Evolutionary conservation across 169 alveolate genomes (phyloP), one percentile per base, ranked within the genome.

Genomic region (Plasmodium knowlesi): DNA sequence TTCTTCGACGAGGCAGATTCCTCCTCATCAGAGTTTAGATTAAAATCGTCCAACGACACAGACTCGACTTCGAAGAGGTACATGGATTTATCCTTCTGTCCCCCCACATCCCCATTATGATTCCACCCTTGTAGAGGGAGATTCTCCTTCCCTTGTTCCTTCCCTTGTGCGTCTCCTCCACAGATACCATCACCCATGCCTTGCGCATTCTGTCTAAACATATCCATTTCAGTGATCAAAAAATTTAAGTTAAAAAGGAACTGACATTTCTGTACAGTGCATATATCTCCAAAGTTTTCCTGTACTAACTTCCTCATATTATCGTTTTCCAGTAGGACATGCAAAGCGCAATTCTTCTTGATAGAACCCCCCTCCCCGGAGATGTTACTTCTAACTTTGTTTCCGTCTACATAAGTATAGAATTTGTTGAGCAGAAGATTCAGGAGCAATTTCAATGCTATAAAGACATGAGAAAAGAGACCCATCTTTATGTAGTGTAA

Each of bases 31-130:
- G 95, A 91, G 61, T 91, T 46, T 22, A 91, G 74, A 72, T 91
- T 91, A 81, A 91, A 91, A 71, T 91, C 95, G 41, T 91, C 95
- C 32, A 91, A 25, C 12, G 92, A 81, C 16, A 91, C 80, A 0
- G 82, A 43, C 25, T 82, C 92, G 10, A 71, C 84, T 30, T 91
- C 95, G 16, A 81, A 82, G 12, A 91, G 39, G 57, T 50, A 80
- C 22, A 81, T 91, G 1, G 91, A 74, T 37, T 80, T 91, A 34
- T 90, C 95, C 54, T 90, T 90, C 5, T 50, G 61, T 32, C 67
- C 43, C 43, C 34, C 67, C 46, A 2, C 30, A 16, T 84, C 61
- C n/a, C 41, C 46, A 25, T 71, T 84, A 8, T 3, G 14, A 6
- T 79, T 41, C 54, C 43, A 10, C 82, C 46, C 50, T 19, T 53